phyloP scores from a whole-genome alignment of 108 stramenopile species.

The Cylindrotheca fusiformis region DNA sequence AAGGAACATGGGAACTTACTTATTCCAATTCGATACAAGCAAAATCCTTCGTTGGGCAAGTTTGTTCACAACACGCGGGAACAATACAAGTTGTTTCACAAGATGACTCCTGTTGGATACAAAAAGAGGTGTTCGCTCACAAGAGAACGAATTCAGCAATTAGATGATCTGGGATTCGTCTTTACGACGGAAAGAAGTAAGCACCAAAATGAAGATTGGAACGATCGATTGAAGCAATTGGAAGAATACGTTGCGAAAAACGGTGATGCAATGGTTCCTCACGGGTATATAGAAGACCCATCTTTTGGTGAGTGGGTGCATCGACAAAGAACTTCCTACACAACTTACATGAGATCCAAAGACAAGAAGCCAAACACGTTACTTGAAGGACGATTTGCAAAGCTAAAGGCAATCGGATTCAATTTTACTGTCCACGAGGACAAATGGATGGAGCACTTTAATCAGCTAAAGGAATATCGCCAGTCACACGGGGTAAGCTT shows the following conservation, averaged over 20 bases:
- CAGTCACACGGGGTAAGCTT: slow-evolving; percentile 14
- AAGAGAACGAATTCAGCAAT: slow-evolving; percentile 40
- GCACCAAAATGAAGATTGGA: slow-evolving; percentile 29
- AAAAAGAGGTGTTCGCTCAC: slow-evolving; percentile 51
- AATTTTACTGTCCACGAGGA: slow-evolving; percentile 28
- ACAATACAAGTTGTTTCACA: slow-evolving; percentile 36
- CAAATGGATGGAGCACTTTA: slow-evolving; percentile 29
- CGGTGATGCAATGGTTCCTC: slow-evolving; percentile 35
- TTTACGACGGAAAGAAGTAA: slow-evolving; percentile 36
- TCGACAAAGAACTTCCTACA: slow-evolving; percentile 31
- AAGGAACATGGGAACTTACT: slow-evolving; percentile 37
- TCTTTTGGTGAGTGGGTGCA: slow-evolving; percentile 40
- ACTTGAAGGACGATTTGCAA: slow-evolving; percentile 4
- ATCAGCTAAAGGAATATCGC: slow-evolving; percentile 19
- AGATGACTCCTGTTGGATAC: slow-evolving; percentile 25
- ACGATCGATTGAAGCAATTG: slow-evolving; percentile 20
- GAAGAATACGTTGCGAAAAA: slow-evolving; percentile 23
- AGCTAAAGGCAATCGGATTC: slow-evolving; percentile 27
- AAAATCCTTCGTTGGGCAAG: slow-evolving; percentile 24
- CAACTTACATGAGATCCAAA: not conserved
- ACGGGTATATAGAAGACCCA: slow-evolving; percentile 24
- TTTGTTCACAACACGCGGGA: slow-evolving; percentile 39
- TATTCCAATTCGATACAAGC: slow-evolving; percentile 37
- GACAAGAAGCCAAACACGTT: slow-evolving; percentile 4
- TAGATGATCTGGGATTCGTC: slow-evolving; percentile 52